Evolutionary conservation across 192 early-diverging fungal genomes (phyloP).

Genomic region (Coemansia sp.): DNA sequence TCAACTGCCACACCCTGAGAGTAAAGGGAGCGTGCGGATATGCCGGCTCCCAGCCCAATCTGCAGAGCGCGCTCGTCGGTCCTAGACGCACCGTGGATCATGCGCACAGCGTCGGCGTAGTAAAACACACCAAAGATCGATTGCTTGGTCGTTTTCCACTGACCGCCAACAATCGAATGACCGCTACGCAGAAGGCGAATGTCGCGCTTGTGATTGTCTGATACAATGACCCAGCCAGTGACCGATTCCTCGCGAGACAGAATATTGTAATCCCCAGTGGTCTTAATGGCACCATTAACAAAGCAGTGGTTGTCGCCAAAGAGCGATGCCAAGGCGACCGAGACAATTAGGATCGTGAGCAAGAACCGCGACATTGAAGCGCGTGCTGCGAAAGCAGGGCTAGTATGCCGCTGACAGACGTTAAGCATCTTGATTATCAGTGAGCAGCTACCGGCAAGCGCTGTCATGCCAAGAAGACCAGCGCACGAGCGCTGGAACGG

Average conservation of each 20-base stretch:
- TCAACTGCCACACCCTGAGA: slow-evolving; percentile 64
- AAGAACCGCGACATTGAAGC: slow-evolving; percentile 19
- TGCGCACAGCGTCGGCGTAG: slow-evolving; percentile 73
- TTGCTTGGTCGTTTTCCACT: slow-evolving; percentile 64
- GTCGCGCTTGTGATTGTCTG: slow-evolving; percentile 56
- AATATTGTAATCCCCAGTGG: slow-evolving; percentile 40
- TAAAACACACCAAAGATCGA: slow-evolving; percentile 84
- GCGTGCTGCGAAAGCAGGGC: slow-evolving; percentile 1
- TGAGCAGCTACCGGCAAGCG: slow-evolving; percentile 21
- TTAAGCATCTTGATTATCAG: slow-evolving; percentile 38
- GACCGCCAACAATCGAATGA: slow-evolving; percentile 84
- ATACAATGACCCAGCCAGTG: slow-evolving; percentile 79
- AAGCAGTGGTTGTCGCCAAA: slow-evolving; percentile 57
- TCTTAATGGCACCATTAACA: slow-evolving; percentile 21
- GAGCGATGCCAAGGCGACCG: slow-evolving; percentile 27
- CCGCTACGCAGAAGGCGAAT: slow-evolving; percentile 80
- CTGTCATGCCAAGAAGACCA: slow-evolving; percentile 26
- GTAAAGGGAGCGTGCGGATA: slow-evolving; percentile 67
- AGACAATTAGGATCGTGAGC: slow-evolving; percentile 6
- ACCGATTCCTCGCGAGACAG: slow-evolving; percentile 74
- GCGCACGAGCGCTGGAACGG: slow-evolving; percentile 18
- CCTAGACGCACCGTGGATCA: slow-evolving; percentile 27
- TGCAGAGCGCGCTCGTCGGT: slow-evolving; percentile 52
- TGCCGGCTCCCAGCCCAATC: slow-evolving; percentile 81
- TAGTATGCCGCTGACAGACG: slow-evolving; percentile 21